Percentiles rank a stretch among this genome's conserved stretches.
phyloP scores from a whole-genome alignment of 2,329 filamentous ascomycete genomes.

The Fusarium verrucosum region DNA sequence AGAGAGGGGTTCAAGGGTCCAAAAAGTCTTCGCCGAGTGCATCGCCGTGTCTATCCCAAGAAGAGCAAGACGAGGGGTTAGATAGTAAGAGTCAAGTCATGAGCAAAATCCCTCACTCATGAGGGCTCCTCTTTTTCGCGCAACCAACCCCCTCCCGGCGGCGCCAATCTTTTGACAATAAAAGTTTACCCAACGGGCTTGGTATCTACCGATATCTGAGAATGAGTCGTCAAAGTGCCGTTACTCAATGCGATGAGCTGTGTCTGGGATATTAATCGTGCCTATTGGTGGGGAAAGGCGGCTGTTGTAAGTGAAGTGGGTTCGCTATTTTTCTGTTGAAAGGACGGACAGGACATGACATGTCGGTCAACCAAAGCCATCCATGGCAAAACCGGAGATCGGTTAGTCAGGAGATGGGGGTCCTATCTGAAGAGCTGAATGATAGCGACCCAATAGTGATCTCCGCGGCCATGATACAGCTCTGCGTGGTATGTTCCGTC shows the following conservation, averaged over 20 bases:
- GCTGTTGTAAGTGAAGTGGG: constrained; percentile 26
- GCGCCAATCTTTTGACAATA: constrained; percentile 13
- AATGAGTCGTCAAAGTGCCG: constrained; percentile 27
- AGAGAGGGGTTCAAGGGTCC: constrained; percentile 35
- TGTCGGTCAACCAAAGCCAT: constrained; percentile 33
- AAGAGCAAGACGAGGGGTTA: constrained; percentile 25
- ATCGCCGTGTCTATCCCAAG: constrained; percentile 39
- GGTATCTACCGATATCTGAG: constrained; percentile 35
- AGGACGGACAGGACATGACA: too few species aligned
- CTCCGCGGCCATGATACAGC: constrained; percentile 18
- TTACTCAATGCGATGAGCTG: constrained; percentile 39
- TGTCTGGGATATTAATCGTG: constrained; percentile 29
- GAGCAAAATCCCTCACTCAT: constrained; percentile 41
- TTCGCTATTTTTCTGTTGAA: constrained; percentile 33
- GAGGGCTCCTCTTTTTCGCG: constrained; percentile 19
- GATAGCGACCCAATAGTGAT: constrained; percentile 7
- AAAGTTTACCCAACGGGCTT: constrained; percentile 32
- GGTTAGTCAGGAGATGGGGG: constrained; percentile 31
- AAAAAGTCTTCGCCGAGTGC: constrained; percentile 28
- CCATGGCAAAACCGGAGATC: not conserved
- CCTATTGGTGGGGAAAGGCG: constrained; percentile 30
- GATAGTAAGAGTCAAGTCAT: constrained; percentile 7
- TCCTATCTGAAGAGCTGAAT: constrained; percentile 19
- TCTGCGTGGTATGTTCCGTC: not conserved
- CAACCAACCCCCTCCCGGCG: constrained; percentile 32